Evolutionary conservation across 306 rosid genomes (phyloP).

Genomic region (Carpinus fangiana): DNA sequence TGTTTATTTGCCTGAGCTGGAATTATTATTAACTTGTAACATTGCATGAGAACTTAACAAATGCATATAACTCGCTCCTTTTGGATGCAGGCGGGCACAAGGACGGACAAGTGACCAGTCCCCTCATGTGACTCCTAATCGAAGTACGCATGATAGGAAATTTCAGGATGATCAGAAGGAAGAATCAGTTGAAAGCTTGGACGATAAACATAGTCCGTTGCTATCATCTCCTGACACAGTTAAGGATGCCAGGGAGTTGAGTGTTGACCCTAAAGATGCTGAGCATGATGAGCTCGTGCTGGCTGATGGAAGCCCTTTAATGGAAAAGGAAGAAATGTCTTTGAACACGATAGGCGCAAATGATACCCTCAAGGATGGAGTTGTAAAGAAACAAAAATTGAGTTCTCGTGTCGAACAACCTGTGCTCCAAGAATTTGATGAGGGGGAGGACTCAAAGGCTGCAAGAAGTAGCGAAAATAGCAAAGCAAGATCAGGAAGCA

Average conservation of each 20-base stretch:
- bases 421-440: constrained; percentile 59
- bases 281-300: constrained; percentile 55
- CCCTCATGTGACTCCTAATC: constrained; percentile 47
- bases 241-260: constrained; percentile 53
- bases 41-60: constrained; percentile 21
- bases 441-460: constrained; percentile 78
- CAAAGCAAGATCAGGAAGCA: constrained; percentile 91
- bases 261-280: constrained; percentile 55
- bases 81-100: constrained; percentile 47
- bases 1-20: constrained; percentile 9
- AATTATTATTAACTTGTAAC: constrained; percentile 15
- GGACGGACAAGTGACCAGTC: constrained; percentile 50
- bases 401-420: constrained; percentile 61
- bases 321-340: constrained; percentile 56
- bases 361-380: constrained; percentile 47
- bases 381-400: constrained; percentile 43
- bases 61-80: constrained; percentile 15
- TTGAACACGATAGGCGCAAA: constrained; percentile 24
- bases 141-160: constrained; percentile 36
- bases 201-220: constrained; percentile 43
- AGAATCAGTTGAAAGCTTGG: constrained; percentile 76
- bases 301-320: constrained; percentile 60
- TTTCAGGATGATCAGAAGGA: constrained; percentile 46
- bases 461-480: constrained; percentile 97
- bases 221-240: constrained; percentile 55